Conservation (phyloP, 2,329 filamentous ascomycete genomes). For the Blumeria graminis region DNA sequence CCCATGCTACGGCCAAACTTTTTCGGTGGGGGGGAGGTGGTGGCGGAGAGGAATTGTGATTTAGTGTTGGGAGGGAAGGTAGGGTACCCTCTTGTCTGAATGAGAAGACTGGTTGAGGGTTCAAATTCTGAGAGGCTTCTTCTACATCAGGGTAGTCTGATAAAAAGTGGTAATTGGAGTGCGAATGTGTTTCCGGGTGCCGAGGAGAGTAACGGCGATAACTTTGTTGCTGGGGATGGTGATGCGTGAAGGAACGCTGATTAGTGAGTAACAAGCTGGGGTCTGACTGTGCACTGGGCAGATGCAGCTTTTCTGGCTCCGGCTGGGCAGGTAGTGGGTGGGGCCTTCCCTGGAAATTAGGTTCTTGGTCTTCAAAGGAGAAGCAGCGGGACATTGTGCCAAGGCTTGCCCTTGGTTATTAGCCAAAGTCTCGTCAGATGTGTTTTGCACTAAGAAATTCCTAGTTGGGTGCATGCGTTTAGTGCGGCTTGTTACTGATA, state of each 20-base stretch:
- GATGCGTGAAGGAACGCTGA: not conserved
- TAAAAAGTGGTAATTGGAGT: not conserved
- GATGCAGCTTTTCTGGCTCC: too few relatives aligned
- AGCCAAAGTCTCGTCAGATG: not conserved
- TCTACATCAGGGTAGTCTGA: not conserved
- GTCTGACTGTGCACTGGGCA: not conserved
- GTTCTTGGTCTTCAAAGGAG: slow-evolving; percentile 1
- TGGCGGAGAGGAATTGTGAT: slow-evolving; percentile 8
- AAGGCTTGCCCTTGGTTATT: not conserved
- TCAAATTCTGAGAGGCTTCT: slow-evolving; percentile 4
- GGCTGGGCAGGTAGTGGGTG: not conserved
- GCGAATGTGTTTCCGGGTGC: not conserved
- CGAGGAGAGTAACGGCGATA: not conserved
- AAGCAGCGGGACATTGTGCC: slow-evolving; percentile 1
- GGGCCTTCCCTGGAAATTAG: slow-evolving; percentile 1
- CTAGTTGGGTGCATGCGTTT: too few relatives aligned
- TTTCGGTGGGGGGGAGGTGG: slow-evolving; percentile 14
- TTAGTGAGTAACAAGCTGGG: not conserved
- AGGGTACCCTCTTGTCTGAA: slow-evolving; percentile 6
- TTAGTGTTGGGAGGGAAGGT: slow-evolving; percentile 4
- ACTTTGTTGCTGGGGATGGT: too few relatives aligned
- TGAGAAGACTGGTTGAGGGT: slow-evolving; percentile 10
- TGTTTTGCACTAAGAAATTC: not conserved
- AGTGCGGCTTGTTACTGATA: too few relatives aligned
- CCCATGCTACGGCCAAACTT: slow-evolving; percentile 10